Percentiles rank a stretch among this genome's conserved stretches.
These are phyloP conservation scores for Amanita inopinata DNA, from an alignment of 768 basidiomycete genomes.

Conservation along the genomic window DNA sequence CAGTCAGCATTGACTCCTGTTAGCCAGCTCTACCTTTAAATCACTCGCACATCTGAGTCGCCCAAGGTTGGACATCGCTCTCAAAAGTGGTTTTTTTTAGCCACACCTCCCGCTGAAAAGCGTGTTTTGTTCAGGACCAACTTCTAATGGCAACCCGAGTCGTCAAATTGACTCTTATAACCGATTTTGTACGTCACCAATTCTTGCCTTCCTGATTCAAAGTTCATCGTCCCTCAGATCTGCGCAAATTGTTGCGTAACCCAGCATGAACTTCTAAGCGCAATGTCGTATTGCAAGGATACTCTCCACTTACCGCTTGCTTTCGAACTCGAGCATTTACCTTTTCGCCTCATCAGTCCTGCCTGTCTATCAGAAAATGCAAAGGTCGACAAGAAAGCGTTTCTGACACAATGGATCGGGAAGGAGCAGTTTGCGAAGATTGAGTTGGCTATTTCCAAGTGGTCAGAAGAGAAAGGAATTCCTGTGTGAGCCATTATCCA, in stretches of 20 bases:
- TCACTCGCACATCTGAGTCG: constrained; percentile 18
- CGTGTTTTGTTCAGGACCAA: constrained; percentile 9
- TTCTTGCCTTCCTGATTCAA: constrained; percentile 6
- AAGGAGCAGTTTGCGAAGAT: constrained; percentile 35
- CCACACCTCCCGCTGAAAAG: background rate
- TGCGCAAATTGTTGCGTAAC: constrained; percentile 45
- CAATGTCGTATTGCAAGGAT: constrained; percentile 38
- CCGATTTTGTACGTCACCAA: constrained; percentile 33
- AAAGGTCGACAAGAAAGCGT: constrained; percentile 31
- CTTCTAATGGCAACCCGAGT: constrained; percentile 28
- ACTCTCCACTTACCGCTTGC: constrained; percentile 35
- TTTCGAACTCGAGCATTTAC: constrained; percentile 44
- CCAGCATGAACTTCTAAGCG: constrained; percentile 42
- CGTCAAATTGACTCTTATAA: constrained; percentile 39
- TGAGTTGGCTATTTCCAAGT: constrained; percentile 35
- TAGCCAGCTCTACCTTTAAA: constrained; percentile 18
- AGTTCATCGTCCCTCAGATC: constrained; percentile 22
- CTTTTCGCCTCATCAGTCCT: constrained; percentile 36
- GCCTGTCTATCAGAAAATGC: constrained; percentile 26
- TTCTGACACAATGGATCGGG: constrained; percentile 40
- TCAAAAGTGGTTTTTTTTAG: background rate
- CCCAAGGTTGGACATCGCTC: constrained; percentile 12
- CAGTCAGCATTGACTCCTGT: constrained; percentile 21
- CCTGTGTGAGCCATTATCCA: constrained; percentile 36
- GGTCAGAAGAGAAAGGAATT: constrained; percentile 47